Conservation (phyloP, 768 basidiomycete genomes). For the Cystobasidium tubakii region DNA sequence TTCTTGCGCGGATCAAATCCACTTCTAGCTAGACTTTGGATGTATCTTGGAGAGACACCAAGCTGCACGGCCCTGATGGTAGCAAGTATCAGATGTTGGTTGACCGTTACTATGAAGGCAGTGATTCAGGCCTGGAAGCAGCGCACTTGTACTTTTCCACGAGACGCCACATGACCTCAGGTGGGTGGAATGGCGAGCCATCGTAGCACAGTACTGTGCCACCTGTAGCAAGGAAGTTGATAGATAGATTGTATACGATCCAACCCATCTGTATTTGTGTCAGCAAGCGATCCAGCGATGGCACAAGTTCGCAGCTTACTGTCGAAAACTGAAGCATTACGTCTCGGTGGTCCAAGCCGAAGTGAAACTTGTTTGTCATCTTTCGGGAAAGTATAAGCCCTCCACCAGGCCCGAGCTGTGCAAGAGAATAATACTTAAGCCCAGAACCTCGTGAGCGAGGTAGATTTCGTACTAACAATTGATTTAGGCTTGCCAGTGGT, state of each 20-base stretch:
- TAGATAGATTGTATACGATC: slow-evolving; percentile 28
- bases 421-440: no score
- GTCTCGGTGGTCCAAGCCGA: slow-evolving; percentile 19
- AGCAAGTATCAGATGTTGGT: no score
- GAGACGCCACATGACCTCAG: slow-evolving; percentile 14
- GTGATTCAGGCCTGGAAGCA: no score
- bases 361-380: slow-evolving; percentile 18
- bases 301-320: background rate
- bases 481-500: slow-evolving; percentile 28
- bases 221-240: slow-evolving; percentile 26
- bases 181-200: slow-evolving; percentile 23
- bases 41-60: slow-evolving; percentile 17
- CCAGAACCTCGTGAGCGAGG: no score
- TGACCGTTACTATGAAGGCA: no score
- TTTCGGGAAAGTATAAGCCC: slow-evolving; percentile 7
- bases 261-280: slow-evolving; percentile 8
- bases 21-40: slow-evolving; percentile 10
- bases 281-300: background rate
- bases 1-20: slow-evolving; percentile 3
- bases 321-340: slow-evolving; percentile 14
- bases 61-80: slow-evolving; percentile 10
- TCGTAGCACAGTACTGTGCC: slow-evolving; percentile 22
- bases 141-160: slow-evolving; percentile 23
- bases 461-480: slow-evolving; percentile 10
- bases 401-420: slow-evolving; percentile 17